Base-by-base conservation (phyloP, 2,329 filamentous ascomycete genomes). In the Huntiella bhutanensis region DNA sequence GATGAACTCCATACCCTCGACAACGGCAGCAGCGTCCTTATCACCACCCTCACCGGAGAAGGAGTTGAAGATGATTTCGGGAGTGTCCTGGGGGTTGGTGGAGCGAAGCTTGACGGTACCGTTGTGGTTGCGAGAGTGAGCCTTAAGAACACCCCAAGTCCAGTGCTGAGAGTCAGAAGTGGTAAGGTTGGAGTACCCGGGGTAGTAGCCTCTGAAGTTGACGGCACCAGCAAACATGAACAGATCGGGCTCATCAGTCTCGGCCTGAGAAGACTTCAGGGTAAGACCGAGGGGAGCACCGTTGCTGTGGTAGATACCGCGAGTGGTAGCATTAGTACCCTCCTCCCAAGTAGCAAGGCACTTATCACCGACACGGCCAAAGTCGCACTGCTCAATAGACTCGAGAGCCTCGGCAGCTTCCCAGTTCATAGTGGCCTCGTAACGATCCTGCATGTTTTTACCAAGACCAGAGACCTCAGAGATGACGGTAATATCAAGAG, bases 71-170 rank as follows among this genome's bases (percentile, higher is more conserved):
- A 69, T 66, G 55, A 79, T 77, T 33, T 69, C 59, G 0, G 79
- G 78, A n/a, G 69, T 67, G 45, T 80, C 77, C 1, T 68, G 67
- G 0, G 77, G 76, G 54, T 81, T 67, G 0, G 69, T 62, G 0
- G 74, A 79, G 13, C 62, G 64, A 2, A 83, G 64, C 2, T 62
- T 70, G 11, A 83, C 76, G 0, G 66, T 74, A n/a, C 80, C 79
- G 6, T 67, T 66, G 43, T 67, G 64, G 37, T 82, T 82, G 5
- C 62, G 59, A 22, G 60, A 62, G 41, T 65, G 64, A 0, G 68
- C 66, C 57, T 77, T 77, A 41, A 77, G 63, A 2, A 66, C 64
- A 6, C 59, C 55, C 57, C 58, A 62, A 2, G 59, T 58, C 59
- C 58, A 62, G 53, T 66, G 62, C 33, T 62, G 62, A 2, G 60